Conservation (phyloP, 177 flowering plant genomes). For the Vitis hybrid region DNA sequence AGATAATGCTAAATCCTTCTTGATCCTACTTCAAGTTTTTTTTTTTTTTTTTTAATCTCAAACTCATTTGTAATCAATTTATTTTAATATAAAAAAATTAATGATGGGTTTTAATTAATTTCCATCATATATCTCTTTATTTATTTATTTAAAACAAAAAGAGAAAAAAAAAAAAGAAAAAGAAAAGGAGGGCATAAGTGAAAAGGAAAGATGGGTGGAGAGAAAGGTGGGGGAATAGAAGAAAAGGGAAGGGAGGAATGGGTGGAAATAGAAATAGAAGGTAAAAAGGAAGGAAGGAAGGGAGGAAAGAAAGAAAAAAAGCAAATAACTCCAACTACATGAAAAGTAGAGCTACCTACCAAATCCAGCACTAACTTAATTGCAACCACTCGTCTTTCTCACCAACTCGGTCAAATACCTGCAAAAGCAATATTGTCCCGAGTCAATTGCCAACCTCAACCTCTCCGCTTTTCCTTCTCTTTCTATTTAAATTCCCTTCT, state of each 20-base stretch:
- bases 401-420: slow-evolving; percentile 38
- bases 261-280: background rate
- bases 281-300: background rate
- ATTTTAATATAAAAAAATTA: no score
- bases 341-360: slow-evolving; percentile 37
- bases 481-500: background rate
- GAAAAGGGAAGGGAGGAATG: background rate
- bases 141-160: background rate
- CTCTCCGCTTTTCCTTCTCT: background rate
- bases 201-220: background rate
- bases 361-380: slow-evolving; percentile 32
- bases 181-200: background rate
- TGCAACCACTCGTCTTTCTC: slow-evolving; percentile 30
- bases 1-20: no score
- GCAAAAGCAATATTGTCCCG: slow-evolving; percentile 13
- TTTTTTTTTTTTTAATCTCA: no score
- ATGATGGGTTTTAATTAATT: no score
- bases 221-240: background rate
- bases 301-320: background rate
- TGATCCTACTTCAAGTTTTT: no score
- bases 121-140: no score
- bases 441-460: slow-evolving; percentile 24
- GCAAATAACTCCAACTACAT: slow-evolving; percentile 6
- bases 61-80: no score
- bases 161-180: background rate